Evolutionary conservation across 164 flowering plant genomes (phyloP).

Genomic region (Umbellularia californica): DNA sequence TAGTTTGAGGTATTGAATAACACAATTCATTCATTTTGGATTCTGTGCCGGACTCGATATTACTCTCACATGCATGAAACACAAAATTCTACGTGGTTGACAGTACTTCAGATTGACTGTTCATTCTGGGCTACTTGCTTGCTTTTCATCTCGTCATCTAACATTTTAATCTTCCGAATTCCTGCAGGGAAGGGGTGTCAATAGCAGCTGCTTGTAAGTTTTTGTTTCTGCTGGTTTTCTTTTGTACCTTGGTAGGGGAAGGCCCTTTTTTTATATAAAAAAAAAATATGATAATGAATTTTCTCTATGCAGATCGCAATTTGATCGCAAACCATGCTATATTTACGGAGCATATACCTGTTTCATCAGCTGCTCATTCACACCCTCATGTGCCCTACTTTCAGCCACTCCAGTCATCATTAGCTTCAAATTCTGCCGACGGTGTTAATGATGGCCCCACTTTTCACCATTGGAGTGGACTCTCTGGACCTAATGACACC

Average conservation of each 20-base stretch:
- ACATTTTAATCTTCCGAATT: constrained; percentile 12
- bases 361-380: constrained; percentile 68
- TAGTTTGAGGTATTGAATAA: too few relatives aligned
- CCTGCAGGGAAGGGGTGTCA: constrained; percentile 66
- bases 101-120: neutral
- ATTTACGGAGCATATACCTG: constrained; percentile 68
- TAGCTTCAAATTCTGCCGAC: constrained; percentile 49
- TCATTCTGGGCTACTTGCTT: neutral
- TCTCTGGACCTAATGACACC: constrained; percentile 46
- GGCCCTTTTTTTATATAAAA: neutral
- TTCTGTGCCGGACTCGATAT: neutral
- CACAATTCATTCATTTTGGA: too few relatives aligned
- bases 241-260: neutral
- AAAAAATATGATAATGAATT: neutral
- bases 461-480: constrained; percentile 59
- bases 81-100: neutral
- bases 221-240: neutral
- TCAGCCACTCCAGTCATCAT: constrained; percentile 59
- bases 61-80: neutral
- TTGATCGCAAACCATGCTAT: constrained; percentile 60
- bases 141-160: neutral
- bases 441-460: constrained; percentile 52
- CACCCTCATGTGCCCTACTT: constrained; percentile 73
- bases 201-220: constrained; percentile 50
- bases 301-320: constrained; percentile 61